Evolutionary conservation across 2,329 filamentous ascomycete genomes (phyloP), one percentile per base, ranked within the genome.

Genomic region (Cordyceps sp.): DNA sequence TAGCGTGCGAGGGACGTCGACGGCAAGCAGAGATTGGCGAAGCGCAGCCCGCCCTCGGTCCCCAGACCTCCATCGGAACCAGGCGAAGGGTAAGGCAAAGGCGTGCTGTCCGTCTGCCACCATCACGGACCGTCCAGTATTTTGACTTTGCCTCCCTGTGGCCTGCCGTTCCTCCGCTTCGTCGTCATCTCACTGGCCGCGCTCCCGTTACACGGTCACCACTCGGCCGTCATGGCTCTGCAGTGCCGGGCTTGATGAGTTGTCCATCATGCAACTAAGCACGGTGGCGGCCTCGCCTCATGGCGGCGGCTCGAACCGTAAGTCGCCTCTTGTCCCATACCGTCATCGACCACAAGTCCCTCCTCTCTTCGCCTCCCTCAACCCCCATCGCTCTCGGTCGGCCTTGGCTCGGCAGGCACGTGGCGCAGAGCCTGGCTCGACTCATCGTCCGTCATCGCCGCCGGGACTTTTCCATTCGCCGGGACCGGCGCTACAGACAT

Each of bases 191-290:
- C 27, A 19, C 31, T 10, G n/a, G 21, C 32, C 13, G 29, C 8
- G 16, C 12, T n/a, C 18, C n/a, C 25, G 20, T 31, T 18, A 28
- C 24, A 26, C 33, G 10, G 16, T n/a, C 15, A 24, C 24, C 21
- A 21, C 25, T 16, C 26, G 19, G 21, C 22, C 33, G 18, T 29
- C 18, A 26, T 17, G 16, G n/a, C 17, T 35, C 29, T 24, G 33
- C 29, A 26, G 25, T 26, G 17, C 26, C 16, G 33, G 30, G 4
- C 17, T n/a, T 32, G 27, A 30, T 33, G 34, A 36, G 31, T 31
- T 36, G 31, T 33, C 34, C 24, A 7, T 20, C 19, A 30, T 28
- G 24, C 31, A 33, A 28, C 30, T 30, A 24, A n/a, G 22, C 10
- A 10, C 24, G 25, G 18, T 28, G 26, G 19, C 33, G 20, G 29